A percentile compares a stretch with the other conserved stretches of the same genome.
phyloP scores from a whole-genome alignment of 441 rosid genomes.

The Rhodomyrtus psidioides region DNA sequence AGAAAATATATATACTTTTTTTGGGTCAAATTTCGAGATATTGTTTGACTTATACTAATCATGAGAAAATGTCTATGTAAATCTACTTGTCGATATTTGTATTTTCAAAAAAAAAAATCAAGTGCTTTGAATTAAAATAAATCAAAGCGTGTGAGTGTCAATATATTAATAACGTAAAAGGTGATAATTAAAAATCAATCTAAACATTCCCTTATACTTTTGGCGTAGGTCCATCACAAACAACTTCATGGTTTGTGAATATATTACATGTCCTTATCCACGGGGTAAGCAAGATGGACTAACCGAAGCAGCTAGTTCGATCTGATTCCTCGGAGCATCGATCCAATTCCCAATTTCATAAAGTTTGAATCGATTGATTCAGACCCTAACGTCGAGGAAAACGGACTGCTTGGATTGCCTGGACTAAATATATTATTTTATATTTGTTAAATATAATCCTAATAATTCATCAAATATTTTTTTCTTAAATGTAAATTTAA shows the following conservation, averaged over 20 bases:
- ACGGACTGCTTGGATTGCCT: no score
- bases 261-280: neutral
- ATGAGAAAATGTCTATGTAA: neutral
- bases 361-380: no score
- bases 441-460: no score
- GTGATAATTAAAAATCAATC: neutral
- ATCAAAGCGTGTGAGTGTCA: neutral
- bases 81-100: neutral
- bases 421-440: no score
- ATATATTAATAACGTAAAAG: neutral
- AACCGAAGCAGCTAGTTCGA: no score
- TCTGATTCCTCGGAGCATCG: no score
- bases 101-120: neutral
- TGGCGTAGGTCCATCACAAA: neutral
- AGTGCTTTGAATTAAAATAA: neutral
- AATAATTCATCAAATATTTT: no score
- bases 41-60: neutral
- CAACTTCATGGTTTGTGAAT: neutral
- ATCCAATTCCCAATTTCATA: no score
- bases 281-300: no score
- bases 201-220: neutral
- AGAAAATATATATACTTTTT: no score
- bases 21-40: neutral
- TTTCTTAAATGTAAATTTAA: no score
- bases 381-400: no score